Base-by-base conservation (phyloP, 1,139 yeast genomes). In the Saccharomycopsis hybrid region DNA sequence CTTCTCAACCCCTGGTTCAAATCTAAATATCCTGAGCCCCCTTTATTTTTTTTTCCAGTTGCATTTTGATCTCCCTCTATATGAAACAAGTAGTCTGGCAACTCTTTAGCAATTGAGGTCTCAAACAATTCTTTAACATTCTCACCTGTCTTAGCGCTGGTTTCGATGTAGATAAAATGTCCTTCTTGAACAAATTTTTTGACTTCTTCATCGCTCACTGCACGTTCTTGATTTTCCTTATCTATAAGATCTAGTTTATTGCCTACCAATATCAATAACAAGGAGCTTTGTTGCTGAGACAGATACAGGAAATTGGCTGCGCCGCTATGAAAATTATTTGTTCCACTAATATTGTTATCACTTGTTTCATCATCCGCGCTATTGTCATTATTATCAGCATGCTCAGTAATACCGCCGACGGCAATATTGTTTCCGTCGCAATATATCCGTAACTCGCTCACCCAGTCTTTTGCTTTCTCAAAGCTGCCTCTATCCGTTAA, bases 401-500 rank as follows among this genome's bases (percentile, higher is more conserved):
- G 9, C n/a, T 13, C 11, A 2, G 9, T 35, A 11, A 7, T n/a
- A 28, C 33, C 35, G 18, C 33, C 46, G 3, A 13, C 44, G 2
- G 13, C 18, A 7, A 45, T 39, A 31, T 48, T 39, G 2, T 44
- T 28, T 52, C 81, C 85, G 46, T 66, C 71, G 1, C 94, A 57
- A 2, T 57, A 95, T 55, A 83, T 78, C 66, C 82, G 84, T 52
- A 88, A 74, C 66, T 88, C 96, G 60, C 82, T 81, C 49, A 88
- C 82, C 96, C 96, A 88, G 51, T 83, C 84, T 64, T 85, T 85
- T 1, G 96, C 96, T 59, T 85, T 78, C 42, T 75, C 78, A 56
- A 88, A 76, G 27, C 94, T 84, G 4, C 41, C 29, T 1, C 45
- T 38, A 35, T 61, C 65, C 1, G 64, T 58, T 13, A 62, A 43